Conservation (phyloP, 1,284 basidiomycete genomes). For the Gymnopus androsaceus region DNA sequence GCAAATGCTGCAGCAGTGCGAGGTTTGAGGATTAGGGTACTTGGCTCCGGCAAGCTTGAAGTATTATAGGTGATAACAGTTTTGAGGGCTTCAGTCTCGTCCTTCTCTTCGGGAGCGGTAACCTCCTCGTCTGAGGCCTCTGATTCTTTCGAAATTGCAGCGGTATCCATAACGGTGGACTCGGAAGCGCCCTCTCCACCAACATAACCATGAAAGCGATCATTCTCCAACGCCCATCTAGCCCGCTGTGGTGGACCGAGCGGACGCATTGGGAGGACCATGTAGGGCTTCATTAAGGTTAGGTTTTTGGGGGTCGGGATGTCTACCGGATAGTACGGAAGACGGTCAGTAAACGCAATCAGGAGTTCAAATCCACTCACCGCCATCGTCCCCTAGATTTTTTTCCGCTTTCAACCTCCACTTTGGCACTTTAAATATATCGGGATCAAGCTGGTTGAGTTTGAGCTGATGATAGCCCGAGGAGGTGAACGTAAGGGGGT, state of each 20-base stretch:
- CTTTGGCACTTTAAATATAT: conserved; percentile 75
- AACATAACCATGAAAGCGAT: conserved; percentile 44
- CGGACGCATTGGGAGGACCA: conserved; percentile 49
- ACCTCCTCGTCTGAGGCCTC: too few relatives aligned
- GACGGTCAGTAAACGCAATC: neutral
- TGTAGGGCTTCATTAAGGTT: conserved; percentile 40
- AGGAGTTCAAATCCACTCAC: neutral
- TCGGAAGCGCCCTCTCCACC: too few relatives aligned
- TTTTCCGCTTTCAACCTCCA: conserved; percentile 45
- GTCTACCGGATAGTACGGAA: conserved; percentile 32
- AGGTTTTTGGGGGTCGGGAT: conserved; percentile 52
- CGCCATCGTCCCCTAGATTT: conserved; percentile 42
- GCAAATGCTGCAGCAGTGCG: neutral
- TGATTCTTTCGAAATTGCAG: too few relatives aligned
- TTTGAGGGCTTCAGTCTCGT: too few relatives aligned
- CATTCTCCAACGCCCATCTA: conserved; percentile 34
- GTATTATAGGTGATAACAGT: too few relatives aligned
- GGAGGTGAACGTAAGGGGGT: conserved; percentile 77
- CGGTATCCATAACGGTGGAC: too few relatives aligned
- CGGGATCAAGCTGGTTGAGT: conserved; percentile 70
- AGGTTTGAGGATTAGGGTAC: neutral
- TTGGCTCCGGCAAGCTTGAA: too few relatives aligned
- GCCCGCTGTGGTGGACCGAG: conserved; percentile 41
- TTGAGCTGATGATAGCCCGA: conserved; percentile 73
- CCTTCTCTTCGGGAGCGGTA: too few relatives aligned